Percentiles rank a stretch among this genome's conserved stretches.
Evolutionary conservation across 305 asterid species (phyloP).

Genomic region (Solanum chacoense): DNA sequence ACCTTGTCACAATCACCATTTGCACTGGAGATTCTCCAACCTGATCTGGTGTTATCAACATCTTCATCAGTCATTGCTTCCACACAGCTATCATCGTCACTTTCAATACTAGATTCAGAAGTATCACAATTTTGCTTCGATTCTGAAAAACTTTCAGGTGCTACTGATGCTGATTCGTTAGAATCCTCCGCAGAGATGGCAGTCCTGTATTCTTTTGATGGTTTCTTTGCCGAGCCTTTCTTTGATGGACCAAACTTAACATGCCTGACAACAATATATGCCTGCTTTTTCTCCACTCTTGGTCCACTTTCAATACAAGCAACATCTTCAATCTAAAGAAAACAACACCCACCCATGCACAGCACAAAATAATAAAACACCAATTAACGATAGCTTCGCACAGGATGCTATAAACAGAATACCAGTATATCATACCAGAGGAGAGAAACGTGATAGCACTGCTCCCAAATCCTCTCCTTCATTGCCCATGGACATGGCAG

Average conservation of each 20-base stretch:
- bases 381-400: neutral
- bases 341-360: neutral
- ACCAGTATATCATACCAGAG: conserved; percentile 41
- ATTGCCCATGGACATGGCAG: conserved; percentile 30
- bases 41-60: conserved; percentile 13
- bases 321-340: conserved; percentile 55
- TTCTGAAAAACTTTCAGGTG: neutral
- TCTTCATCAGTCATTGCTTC: conserved; percentile 23
- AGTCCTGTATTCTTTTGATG: conserved; percentile 14
- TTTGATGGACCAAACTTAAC: conserved; percentile 58
- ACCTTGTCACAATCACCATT: conserved; percentile 12
- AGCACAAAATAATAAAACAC: neutral
- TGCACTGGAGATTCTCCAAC: conserved; percentile 20
- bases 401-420: conserved; percentile 3
- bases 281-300: conserved; percentile 53
- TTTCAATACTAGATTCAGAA: conserved; percentile 6
- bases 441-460: conserved; percentile 46
- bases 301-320: conserved; percentile 48
- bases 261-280: conserved; percentile 63
- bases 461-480: conserved; percentile 30
- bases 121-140: conserved; percentile 7
- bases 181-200: neutral
- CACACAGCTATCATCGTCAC: conserved; percentile 6
- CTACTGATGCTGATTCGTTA: conserved; percentile 3
- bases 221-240: conserved; percentile 51